Conservation (phyloP, 1,139 yeast species). For the Debaryomycetaceae sp. region DNA sequence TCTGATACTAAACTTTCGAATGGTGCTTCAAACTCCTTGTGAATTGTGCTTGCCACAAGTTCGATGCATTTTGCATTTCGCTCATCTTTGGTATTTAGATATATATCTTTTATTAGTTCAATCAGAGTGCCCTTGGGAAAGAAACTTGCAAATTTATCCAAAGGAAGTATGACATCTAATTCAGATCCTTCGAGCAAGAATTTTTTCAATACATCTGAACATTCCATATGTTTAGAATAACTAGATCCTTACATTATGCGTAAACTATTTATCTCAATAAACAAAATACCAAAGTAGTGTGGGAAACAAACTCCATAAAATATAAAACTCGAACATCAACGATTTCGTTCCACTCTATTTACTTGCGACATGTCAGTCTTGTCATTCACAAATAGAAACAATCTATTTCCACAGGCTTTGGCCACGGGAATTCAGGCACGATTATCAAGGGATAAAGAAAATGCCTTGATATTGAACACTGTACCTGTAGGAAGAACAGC, state of each 20-base stretch:
- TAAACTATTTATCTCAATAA: neutral
- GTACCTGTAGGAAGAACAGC: conserved; percentile 77
- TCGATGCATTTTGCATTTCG: conserved; percentile 12
- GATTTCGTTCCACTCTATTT: too few species aligned
- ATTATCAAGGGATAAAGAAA: conserved; percentile 61
- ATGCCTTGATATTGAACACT: conserved; percentile 54
- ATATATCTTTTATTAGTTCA: conserved; percentile 13
- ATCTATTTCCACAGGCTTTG: conserved; percentile 67
- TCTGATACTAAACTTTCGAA: conserved; percentile 9
- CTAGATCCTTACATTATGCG: neutral
- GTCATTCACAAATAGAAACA: conserved; percentile 13
- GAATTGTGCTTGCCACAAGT: conserved; percentile 14
- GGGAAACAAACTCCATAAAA: neutral
- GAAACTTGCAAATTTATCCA: conserved; percentile 11
- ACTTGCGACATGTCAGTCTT: conserved; percentile 12
- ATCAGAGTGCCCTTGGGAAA: conserved; percentile 15
- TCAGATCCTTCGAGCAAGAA: conserved; percentile 8
- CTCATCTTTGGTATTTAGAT: conserved; percentile 18
- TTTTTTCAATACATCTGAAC: conserved; percentile 7
- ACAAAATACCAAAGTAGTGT: too few species aligned
- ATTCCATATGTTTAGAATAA: conserved; percentile 8
- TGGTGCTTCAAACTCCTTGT: conserved; percentile 22
- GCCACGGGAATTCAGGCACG: conserved; percentile 69
- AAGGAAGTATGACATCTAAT: conserved; percentile 7
- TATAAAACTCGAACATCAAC: too few species aligned